Evolutionary conservation across 176 grass and related monocot genomes (phyloP).

Genomic region (Oryza nivara): DNA sequence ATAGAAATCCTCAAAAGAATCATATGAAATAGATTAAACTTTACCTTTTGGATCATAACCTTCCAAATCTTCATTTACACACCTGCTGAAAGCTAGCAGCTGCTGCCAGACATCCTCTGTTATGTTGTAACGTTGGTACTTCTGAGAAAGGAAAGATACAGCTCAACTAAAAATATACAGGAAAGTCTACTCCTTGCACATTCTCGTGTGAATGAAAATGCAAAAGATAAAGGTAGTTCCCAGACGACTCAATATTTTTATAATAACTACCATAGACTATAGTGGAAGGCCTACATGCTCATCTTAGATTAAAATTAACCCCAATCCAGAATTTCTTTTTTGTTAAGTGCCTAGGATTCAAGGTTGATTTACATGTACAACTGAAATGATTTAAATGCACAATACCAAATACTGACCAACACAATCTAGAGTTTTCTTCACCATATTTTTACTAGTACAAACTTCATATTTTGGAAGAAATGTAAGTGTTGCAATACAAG

Average conservation of each 20-base stretch:
- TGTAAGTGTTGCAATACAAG: neutral
- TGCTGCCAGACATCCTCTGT: constrained; percentile 95
- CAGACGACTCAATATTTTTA: constrained; percentile 2
- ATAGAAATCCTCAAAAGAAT: constrained; percentile 14
- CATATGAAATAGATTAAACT: constrained; percentile 27
- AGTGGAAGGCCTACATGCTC: constrained; percentile 12
- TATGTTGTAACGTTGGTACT: constrained; percentile 85
- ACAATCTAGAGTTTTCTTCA: constrained; percentile 21
- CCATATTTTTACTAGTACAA: neutral
- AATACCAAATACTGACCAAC: constrained; percentile 20
- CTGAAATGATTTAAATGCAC: neutral
- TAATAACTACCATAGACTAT: neutral
- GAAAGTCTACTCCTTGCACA: neutral
- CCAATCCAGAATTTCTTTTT: constrained; percentile 22
- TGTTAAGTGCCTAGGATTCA: constrained; percentile 18
- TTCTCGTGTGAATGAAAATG: constrained; percentile 6
- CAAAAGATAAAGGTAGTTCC: neutral
- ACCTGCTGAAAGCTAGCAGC: constrained; percentile 86
- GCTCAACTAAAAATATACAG: constrained; percentile 30
- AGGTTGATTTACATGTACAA: constrained; percentile 27
- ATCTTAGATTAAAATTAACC: neutral
- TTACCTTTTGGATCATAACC: constrained; percentile 96
- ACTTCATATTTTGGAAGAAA: constrained; percentile 22
- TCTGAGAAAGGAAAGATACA: constrained; percentile 59
- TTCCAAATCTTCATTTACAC: constrained; percentile 84